Evolutionary conservation across 1,284 basidiomycete species (phyloP).

Genomic region (Phellopilus nigrolimitatus): DNA sequence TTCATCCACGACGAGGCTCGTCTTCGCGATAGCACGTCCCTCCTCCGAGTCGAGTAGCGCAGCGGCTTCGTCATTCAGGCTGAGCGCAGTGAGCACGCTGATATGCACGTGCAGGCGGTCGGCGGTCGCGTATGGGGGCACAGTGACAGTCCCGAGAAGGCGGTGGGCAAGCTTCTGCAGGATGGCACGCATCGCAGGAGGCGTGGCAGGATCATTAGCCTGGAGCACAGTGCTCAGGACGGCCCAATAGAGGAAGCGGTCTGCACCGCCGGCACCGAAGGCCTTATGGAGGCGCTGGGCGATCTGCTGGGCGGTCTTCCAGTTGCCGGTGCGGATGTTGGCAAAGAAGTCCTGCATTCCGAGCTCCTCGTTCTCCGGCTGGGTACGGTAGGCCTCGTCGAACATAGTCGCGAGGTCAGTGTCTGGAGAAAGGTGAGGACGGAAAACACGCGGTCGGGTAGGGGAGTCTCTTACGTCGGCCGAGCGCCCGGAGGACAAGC

Average conservation of each 20-base stretch:
- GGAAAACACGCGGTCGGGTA: neutral
- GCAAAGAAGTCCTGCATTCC: conserved; percentile 80
- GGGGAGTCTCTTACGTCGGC: conserved; percentile 53
- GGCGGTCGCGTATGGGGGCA: conserved; percentile 56
- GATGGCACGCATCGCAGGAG: conserved; percentile 55
- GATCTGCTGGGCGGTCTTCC: conserved; percentile 79
- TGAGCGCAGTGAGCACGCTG: conserved; percentile 63
- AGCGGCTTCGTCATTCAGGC: conserved; percentile 64
- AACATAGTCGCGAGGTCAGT: conserved; percentile 76
- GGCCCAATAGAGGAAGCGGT: conserved; percentile 81
- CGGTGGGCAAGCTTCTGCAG: conserved; percentile 70
- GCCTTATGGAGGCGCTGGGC: conserved; percentile 23
- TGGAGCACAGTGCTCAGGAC: conserved; percentile 78
- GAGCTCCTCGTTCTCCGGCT: conserved; percentile 76
- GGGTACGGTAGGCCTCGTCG: conserved; percentile 73
- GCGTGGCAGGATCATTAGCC: conserved; percentile 61
- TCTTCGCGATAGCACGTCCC: conserved; percentile 60
- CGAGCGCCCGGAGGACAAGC: conserved; percentile 72
- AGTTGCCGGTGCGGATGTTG: conserved; percentile 68
- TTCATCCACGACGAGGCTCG: conserved; percentile 71
- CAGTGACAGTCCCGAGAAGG: conserved; percentile 54
- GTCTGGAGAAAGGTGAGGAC: conserved; percentile 38
- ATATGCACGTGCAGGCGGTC: conserved; percentile 77
- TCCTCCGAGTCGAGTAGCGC: conserved; percentile 64
- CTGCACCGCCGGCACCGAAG: conserved; percentile 34